phyloP scores from a whole-genome alignment of 441 rosid species.

The Hura crepitans region DNA sequence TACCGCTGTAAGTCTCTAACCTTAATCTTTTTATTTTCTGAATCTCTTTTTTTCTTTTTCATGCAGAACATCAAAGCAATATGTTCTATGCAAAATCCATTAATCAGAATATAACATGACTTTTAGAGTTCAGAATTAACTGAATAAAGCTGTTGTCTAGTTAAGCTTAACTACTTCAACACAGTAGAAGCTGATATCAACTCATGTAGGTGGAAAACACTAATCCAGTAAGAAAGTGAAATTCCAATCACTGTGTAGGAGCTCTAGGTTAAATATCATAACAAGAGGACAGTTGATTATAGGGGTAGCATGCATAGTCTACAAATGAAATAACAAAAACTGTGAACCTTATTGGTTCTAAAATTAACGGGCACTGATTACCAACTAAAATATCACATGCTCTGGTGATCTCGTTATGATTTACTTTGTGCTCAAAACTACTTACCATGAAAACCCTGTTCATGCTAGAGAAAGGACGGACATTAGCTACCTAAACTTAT shows the following conservation, averaged over 20 bases:
- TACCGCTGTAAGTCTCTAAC: neutral
- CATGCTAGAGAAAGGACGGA: neutral
- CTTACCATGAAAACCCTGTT: neutral
- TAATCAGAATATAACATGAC: neutral
- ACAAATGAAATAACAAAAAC: neutral
- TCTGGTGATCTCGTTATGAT: neutral
- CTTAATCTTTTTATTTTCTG: neutral
- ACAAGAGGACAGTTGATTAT: neutral
- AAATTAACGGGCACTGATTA: neutral
- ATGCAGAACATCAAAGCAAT: neutral
- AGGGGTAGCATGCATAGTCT: neutral
- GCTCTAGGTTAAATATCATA: neutral
- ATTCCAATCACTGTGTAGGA: neutral
- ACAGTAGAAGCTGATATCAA: neutral
- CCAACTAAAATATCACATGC: neutral
- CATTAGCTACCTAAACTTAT: neutral
- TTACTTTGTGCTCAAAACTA: neutral
- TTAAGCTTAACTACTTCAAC: neutral
- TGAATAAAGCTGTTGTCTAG: neutral
- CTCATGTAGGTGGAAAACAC: neutral
- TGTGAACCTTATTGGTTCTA: conserved; percentile 1
- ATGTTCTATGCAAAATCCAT: neutral
- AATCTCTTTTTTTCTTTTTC: neutral
- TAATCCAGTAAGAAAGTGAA: neutral
- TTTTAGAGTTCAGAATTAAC: neutral